Evolutionary conservation across 257 asterid species (phyloP).

Genomic region (Ophiorrhiza pumila): DNA sequence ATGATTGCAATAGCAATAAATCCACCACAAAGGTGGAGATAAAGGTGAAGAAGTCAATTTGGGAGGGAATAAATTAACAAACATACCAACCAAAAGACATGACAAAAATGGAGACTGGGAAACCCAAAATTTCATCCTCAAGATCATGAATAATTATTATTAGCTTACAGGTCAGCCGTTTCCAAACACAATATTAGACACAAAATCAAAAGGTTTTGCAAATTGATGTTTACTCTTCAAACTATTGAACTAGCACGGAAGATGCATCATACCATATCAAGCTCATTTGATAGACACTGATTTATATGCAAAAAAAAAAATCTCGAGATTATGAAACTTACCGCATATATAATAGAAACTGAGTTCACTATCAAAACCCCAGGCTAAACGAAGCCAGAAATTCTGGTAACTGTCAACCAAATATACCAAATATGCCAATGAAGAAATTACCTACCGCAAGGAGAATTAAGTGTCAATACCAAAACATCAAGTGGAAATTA

Average conservation of each 20-base stretch:
- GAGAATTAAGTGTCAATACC: conserved; percentile 18
- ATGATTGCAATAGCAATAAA: neutral
- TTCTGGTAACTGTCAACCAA: conserved; percentile 62
- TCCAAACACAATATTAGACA: neutral
- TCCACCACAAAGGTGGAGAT: neutral
- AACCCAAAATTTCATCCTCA: neutral
- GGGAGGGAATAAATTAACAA: neutral
- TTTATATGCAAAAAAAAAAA: too few relatives aligned
- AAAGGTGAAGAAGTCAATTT: neutral
- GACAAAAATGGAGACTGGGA: neutral
- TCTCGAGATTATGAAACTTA: conserved; percentile 32
- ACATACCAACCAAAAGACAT: neutral
- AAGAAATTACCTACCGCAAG: conserved; percentile 61
- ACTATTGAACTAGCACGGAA: neutral
- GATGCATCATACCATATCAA: neutral
- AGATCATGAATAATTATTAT: neutral
- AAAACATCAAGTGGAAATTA: conserved; percentile 9
- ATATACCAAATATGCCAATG: conserved; percentile 64
- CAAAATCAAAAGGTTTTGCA: neutral
- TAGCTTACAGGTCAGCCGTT: neutral
- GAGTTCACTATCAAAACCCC: conserved; percentile 74
- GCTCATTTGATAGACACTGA: neutral
- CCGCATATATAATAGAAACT: conserved; percentile 94
- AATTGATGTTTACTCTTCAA: neutral
- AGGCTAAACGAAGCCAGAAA: conserved; percentile 69